A percentile compares a stretch with the other conserved stretches of the same genome.
phyloP scores from a whole-genome alignment of 2,329 filamentous ascomycete species.

The Aspergillus sp. region DNA sequence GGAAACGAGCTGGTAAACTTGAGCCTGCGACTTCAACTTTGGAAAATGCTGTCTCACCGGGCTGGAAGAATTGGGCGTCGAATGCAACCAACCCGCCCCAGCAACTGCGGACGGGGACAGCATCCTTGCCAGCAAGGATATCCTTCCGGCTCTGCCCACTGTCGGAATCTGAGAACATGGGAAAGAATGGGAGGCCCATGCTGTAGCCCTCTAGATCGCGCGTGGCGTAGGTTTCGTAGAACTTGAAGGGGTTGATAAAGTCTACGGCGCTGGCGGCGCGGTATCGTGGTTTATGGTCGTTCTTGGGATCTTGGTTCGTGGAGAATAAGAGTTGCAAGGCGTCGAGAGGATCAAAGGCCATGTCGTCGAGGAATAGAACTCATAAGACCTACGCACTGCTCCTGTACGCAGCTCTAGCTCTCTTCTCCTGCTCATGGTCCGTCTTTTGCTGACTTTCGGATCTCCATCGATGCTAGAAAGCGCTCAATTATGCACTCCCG shows the following conservation, averaged over 20 bases:
- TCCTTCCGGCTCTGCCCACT: conserved; percentile 61
- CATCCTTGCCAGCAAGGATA: conserved; percentile 59
- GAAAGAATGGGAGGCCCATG: conserved; percentile 71
- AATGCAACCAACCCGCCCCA: conserved; percentile 74
- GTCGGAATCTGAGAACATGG: conserved; percentile 64
- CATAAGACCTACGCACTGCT: conserved; percentile 35
- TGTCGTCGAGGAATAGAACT: conserved; percentile 68
- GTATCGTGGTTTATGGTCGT: conserved; percentile 61
- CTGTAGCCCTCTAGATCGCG: conserved; percentile 70
- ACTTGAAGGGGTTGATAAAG: conserved; percentile 72
- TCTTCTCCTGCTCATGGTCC: too few species aligned
- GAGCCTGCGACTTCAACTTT: conserved; percentile 18
- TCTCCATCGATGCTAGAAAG: too few species aligned
- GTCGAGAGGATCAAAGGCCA: conserved; percentile 63
- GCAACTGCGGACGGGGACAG: conserved; percentile 71
- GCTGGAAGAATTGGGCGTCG: conserved; percentile 50
- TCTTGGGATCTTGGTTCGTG: conserved; percentile 52
- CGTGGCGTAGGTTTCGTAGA: conserved; percentile 77
- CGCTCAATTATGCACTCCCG: too few species aligned
- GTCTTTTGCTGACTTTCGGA: too few species aligned
- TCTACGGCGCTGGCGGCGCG: conserved; percentile 73
- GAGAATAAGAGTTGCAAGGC: conserved; percentile 64
- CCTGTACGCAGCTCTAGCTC: too few species aligned
- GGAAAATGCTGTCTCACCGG: background rate
- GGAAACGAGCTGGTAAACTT: conserved; percentile 56